A percentile compares a stretch with the other conserved stretches of the same genome.
Conservation (phyloP, 805 yeast species). For the Metschnikowia baotianmanensis region DNA sequence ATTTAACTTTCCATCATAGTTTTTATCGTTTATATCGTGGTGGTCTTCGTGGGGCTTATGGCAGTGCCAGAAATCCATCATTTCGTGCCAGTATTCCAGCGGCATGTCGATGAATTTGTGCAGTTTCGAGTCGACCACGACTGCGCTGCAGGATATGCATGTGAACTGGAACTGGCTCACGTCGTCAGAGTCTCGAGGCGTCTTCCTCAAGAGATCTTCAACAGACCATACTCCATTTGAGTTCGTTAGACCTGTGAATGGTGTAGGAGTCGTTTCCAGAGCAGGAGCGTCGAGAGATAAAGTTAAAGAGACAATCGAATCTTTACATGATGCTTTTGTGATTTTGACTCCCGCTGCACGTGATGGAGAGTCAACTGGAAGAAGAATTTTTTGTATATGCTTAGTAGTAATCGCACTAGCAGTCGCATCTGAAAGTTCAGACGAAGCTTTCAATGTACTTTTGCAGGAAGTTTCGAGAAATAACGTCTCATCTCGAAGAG, state of each 20-base stretch:
- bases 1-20: conserved; percentile 34
- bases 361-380: conserved; percentile 2
- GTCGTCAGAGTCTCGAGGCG: conserved; percentile 24
- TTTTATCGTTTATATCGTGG: conserved; percentile 20
- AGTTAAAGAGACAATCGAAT: neutral
- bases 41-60: conserved; percentile 61
- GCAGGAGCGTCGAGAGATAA: neutral
- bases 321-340: conserved; percentile 1
- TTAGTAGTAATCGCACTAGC: neutral
- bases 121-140: conserved; percentile 29
- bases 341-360: conserved; percentile 3
- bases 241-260: conserved; percentile 14
- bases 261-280: neutral
- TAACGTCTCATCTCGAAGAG: conserved; percentile 3
- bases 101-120: conserved; percentile 66
- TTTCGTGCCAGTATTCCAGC: conserved; percentile 87
- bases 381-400: neutral
- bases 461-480: conserved; percentile 4
- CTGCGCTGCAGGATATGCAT: conserved; percentile 31
- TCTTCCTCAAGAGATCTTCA: conserved; percentile 34
- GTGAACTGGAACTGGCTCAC: conserved; percentile 27
- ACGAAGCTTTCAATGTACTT: neutral
- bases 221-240: conserved; percentile 39
- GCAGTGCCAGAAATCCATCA: conserved; percentile 98
- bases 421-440: neutral